phyloP scores from a whole-genome alignment of 2,329 filamentous ascomycete genomes.

The Orbilia ellipsospora region DNA sequence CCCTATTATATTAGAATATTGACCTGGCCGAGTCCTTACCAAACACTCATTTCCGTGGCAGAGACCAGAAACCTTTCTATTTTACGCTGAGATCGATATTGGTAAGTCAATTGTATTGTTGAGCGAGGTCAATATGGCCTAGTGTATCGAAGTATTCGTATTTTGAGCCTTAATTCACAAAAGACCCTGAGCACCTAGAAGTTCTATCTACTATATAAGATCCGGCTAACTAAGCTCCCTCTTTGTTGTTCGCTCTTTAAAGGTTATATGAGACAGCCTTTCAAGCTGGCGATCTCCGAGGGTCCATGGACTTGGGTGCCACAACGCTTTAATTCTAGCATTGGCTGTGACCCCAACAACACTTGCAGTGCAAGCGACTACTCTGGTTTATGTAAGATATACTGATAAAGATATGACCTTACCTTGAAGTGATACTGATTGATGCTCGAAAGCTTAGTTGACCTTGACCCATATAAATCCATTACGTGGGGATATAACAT shows the following conservation, averaged over 20 bases:
- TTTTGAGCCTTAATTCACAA: no score
- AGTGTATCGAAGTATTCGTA: neutral
- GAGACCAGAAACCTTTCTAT: neutral
- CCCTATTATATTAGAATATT: neutral
- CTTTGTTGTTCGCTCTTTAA: neutral
- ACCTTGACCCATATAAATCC: neutral
- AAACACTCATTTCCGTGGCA: neutral
- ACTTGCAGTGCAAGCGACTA: neutral
- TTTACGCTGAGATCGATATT: conserved; percentile 2
- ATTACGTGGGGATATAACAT: neutral
- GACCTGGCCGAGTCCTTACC: neutral
- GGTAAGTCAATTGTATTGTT: neutral
- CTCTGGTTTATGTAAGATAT: conserved; percentile 6
- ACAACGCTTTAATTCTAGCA: neutral
- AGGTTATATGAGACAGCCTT: neutral
- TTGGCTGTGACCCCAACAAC: neutral
- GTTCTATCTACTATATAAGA: no score
- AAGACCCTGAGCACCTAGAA: no score
- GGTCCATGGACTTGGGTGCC: conserved; percentile 2
- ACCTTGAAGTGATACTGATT: neutral
- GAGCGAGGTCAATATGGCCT: neutral
- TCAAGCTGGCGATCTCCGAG: conserved; percentile 1
- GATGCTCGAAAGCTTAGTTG: neutral
- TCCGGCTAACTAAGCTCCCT: no score
- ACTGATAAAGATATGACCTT: neutral